Conservation (phyloP, 768 basidiomycete genomes). For the Suillus ampliporus region DNA sequence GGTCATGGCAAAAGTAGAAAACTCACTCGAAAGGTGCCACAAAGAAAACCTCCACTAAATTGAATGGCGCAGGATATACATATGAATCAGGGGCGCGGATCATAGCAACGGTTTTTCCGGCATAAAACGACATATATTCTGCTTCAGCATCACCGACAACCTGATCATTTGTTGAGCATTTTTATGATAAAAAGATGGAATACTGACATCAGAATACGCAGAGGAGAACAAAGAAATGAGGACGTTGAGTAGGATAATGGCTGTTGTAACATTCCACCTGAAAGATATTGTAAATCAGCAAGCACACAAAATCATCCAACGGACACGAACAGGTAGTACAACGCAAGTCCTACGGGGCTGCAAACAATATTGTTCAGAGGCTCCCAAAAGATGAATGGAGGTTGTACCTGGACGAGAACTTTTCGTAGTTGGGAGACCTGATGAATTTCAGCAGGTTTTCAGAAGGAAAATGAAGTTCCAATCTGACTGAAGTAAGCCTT, state of each 20-base stretch:
- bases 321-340: constrained; percentile 77
- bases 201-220: constrained; percentile 84
- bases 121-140: constrained; percentile 90
- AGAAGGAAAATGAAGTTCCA: constrained; percentile 8
- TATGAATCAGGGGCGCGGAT: constrained; percentile 83
- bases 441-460: constrained; percentile 4
- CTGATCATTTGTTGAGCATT: constrained; percentile 44
- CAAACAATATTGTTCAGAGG: constrained; percentile 5
- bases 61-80: constrained; percentile 92
- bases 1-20: background rate
- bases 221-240: constrained; percentile 95
- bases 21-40: constrained; percentile 88
- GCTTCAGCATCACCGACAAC: constrained; percentile 86
- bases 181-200: background rate
- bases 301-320: constrained; percentile 4
- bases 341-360: constrained; percentile 62
- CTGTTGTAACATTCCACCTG: constrained; percentile 85
- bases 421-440: constrained; percentile 71
- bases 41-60: constrained; percentile 80
- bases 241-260: constrained; percentile 88
- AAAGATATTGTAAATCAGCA: constrained; percentile 9
- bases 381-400: constrained; percentile 1
- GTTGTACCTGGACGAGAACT: constrained; percentile 54
- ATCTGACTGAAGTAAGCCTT: constrained; percentile 80
- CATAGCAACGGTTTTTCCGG: constrained; percentile 84